A percentile compares a stretch with the other conserved stretches of the same genome.
phyloP scores from a whole-genome alignment of 1,139 yeast genomes.

The Chernovozyma aurita region DNA sequence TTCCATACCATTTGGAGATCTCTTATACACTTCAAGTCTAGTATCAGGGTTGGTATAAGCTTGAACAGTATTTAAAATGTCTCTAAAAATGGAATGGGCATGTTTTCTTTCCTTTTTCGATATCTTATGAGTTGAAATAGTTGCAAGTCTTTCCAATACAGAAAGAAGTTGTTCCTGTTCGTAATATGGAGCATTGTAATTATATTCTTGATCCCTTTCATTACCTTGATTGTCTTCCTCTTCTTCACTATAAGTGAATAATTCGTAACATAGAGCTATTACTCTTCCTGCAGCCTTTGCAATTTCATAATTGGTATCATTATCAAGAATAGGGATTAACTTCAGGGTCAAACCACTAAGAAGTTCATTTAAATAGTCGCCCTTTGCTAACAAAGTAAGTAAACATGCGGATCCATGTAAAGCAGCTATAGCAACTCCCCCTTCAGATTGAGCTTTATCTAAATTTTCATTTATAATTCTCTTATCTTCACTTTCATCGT shows the following conservation, averaged over 20 bases:
- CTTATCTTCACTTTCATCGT: constrained; percentile 36
- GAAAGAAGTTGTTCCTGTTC: constrained; percentile 51
- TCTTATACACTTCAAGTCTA: constrained; percentile 35
- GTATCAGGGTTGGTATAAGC: constrained; percentile 36
- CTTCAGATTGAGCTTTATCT: constrained; percentile 29
- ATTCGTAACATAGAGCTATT: constrained; percentile 59
- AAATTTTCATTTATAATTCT: constrained; percentile 33
- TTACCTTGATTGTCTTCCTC: constrained; percentile 22
- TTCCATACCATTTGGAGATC: constrained; percentile 36
- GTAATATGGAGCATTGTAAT: constrained; percentile 51
- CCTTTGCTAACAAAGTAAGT: constrained; percentile 38
- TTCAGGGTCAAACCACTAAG: constrained; percentile 35
- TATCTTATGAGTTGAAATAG: constrained; percentile 50
- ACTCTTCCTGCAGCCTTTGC: constrained; percentile 56
- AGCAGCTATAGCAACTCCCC: constrained; percentile 38
- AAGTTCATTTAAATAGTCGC: constrained; percentile 39
- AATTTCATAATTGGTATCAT: constrained; percentile 37
- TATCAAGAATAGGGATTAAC: constrained; percentile 37
- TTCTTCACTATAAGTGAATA: constrained; percentile 42
- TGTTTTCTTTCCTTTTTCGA: constrained; percentile 62
- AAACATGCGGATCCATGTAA: constrained; percentile 47
- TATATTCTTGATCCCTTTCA: constrained; percentile 37
- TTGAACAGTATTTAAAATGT: constrained; percentile 49
- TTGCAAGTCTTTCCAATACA: constrained; percentile 43
- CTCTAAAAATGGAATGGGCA: constrained; percentile 59